Conservation (phyloP, 208 protist species). For the Trypanosoma grayi region DNA sequence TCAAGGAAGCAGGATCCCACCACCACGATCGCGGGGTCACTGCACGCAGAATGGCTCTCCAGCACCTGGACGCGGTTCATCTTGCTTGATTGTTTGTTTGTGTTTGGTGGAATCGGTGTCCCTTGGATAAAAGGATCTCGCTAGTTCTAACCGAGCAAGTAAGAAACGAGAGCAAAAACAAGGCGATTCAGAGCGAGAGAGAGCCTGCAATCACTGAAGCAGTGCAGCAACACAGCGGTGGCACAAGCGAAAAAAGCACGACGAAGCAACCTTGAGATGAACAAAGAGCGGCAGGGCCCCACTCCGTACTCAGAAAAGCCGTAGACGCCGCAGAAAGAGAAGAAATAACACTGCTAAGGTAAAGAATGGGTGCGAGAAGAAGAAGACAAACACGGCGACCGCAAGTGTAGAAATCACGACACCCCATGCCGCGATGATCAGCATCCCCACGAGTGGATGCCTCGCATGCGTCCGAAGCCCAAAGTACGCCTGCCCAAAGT, state of each 20-base stretch:
- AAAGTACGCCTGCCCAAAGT: slow-evolving; percentile 68
- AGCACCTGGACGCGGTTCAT: slow-evolving; percentile 61
- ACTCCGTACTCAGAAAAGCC: slow-evolving; percentile 28
- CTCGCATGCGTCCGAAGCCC: slow-evolving; percentile 74
- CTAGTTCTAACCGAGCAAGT: too few species aligned
- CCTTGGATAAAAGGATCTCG: too few species aligned
- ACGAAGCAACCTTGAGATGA: neutral
- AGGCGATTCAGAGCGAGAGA: too few species aligned
- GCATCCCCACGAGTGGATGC: slow-evolving; percentile 59
- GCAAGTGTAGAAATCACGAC: slow-evolving; percentile 56
- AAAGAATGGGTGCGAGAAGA: slow-evolving; percentile 74
- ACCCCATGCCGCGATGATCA: slow-evolving; percentile 65
- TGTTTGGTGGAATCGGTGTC: neutral
- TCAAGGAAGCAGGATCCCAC: slow-evolving; percentile 92
- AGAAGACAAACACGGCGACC: slow-evolving; percentile 44
- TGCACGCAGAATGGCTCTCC: slow-evolving; percentile 26
- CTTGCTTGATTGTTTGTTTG: neutral
- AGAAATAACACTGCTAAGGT: slow-evolving; percentile 53
- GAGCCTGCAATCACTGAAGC: too few species aligned
- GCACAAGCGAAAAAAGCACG: too few species aligned
- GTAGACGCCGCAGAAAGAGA: slow-evolving; percentile 39
- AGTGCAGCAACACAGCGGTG: too few species aligned
- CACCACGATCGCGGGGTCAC: slow-evolving; percentile 66
- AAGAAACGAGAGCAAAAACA: too few species aligned
- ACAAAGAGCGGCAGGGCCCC: neutral